A percentile compares a stretch with the other conserved stretches of the same genome.
Evolutionary conservation across 78 protist genomes (phyloP).

Genomic region (Dictyostelium purpureum): DNA sequence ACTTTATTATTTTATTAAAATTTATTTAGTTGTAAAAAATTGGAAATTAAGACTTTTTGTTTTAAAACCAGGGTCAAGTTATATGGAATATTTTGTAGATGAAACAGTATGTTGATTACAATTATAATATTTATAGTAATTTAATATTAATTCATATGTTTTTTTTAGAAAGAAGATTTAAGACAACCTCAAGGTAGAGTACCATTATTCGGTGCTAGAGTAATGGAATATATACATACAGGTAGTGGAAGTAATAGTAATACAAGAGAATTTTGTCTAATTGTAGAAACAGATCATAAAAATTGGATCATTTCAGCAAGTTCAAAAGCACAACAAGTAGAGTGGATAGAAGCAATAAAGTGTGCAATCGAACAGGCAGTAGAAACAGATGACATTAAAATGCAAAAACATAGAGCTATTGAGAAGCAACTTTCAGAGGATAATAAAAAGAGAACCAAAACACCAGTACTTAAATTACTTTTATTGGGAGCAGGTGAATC

Average conservation of each 20-base stretch:
- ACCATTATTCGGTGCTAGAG: conserved; percentile 47
- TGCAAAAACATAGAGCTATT: conserved; percentile 27
- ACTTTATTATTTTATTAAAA: background rate
- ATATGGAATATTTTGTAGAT: conserved; percentile 69
- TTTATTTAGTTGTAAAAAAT: conserved; percentile 46
- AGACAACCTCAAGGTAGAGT: conserved; percentile 62
- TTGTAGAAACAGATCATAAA: conserved; percentile 9
- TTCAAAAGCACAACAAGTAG: conserved; percentile 30
- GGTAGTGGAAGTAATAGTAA: background rate
- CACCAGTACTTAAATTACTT: conserved; percentile 18
- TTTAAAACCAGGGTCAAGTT: conserved; percentile 45
- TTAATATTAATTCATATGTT: background rate
- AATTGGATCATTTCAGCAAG: conserved; percentile 65
- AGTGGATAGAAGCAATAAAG: conserved; percentile 49
- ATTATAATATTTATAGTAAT: background rate
- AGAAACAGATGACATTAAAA: conserved; percentile 33
- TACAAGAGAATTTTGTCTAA: conserved; percentile 63
- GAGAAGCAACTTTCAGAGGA: conserved; percentile 23
- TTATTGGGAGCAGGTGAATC: conserved; percentile 78
- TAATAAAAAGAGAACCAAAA: background rate
- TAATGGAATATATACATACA: conserved; percentile 24
- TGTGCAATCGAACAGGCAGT: conserved; percentile 1
- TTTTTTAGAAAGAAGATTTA: conserved; percentile 31
- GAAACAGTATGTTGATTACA: conserved; percentile 24
- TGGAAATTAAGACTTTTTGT: conserved; percentile 76